Conservation (phyloP, 805 yeast species). For the Candida ipomoeae region DNA sequence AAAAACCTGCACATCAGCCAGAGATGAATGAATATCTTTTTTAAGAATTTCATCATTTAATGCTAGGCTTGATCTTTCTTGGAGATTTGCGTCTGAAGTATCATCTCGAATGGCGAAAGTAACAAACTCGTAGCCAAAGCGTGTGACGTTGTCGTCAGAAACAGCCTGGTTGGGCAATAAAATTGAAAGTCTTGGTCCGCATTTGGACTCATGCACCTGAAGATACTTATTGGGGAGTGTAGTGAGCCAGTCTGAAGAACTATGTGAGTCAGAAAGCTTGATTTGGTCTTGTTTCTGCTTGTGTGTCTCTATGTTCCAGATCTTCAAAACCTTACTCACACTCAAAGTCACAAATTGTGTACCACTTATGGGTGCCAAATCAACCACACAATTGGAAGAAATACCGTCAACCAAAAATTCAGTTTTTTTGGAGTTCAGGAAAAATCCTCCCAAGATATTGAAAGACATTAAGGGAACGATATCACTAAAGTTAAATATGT, state of each 20-base stretch:
- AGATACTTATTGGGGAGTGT: conserved; percentile 30
- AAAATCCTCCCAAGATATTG: conserved; percentile 25
- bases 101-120: conserved; percentile 20
- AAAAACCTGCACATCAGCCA: conserved; percentile 5
- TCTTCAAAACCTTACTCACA: conserved; percentile 48
- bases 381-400: conserved; percentile 42
- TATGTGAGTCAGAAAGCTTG: not conserved
- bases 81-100: not conserved
- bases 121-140: conserved; percentile 21
- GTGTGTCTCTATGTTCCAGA: conserved; percentile 54
- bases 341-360: conserved; percentile 47
- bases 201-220: conserved; percentile 10
- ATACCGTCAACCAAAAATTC: conserved; percentile 30
- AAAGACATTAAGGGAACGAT: conserved; percentile 30
- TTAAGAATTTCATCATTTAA: conserved; percentile 2
- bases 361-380: conserved; percentile 34
- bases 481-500: conserved; percentile 53
- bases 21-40: not conserved
- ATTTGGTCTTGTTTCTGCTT: conserved; percentile 15
- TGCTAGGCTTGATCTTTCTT: not conserved
- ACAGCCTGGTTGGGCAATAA: conserved; percentile 15
- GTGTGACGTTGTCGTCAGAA: conserved; percentile 5
- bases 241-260: conserved; percentile 23
- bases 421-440: conserved; percentile 10
- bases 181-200: conserved; percentile 5